A percentile compares a stretch with the other conserved stretches of the same genome.
Conservation (phyloP, 352 stramenopile genomes). For the Phytophthora sp. region DNA sequence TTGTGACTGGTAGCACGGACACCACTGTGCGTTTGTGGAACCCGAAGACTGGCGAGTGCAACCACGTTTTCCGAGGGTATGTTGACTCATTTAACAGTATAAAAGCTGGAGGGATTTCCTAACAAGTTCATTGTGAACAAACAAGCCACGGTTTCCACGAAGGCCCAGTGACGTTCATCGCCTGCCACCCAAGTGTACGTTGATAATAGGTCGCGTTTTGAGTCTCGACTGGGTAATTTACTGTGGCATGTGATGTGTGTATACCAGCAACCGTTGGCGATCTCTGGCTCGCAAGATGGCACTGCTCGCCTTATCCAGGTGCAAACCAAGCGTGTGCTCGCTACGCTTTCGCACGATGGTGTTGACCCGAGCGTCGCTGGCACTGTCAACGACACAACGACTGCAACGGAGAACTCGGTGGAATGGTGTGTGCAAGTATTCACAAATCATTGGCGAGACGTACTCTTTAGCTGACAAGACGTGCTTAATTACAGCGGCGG, state of each 20-base stretch:
- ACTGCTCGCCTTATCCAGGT: slow-evolving; percentile 93
- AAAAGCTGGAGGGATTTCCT: background rate
- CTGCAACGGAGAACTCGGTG: slow-evolving; percentile 81
- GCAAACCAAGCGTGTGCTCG: slow-evolving; percentile 94
- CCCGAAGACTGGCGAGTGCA: slow-evolving; percentile 94
- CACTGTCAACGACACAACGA: slow-evolving; percentile 56
- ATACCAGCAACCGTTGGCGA: slow-evolving; percentile 88
- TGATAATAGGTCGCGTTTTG: background rate
- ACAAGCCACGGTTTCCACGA: slow-evolving; percentile 86
- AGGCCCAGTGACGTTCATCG: slow-evolving; percentile 91
- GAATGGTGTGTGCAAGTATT: slow-evolving; percentile 65
- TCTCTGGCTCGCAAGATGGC: slow-evolving; percentile 95
- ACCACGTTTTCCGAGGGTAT: slow-evolving; percentile 88
- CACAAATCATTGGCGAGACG: background rate
- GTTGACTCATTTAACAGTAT: slow-evolving; percentile 2
- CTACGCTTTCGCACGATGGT: slow-evolving; percentile 80
- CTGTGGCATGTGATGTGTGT: background rate
- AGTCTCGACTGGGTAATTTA: slow-evolving; percentile 16
- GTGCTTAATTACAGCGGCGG: slow-evolving; percentile 69
- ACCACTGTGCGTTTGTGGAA: slow-evolving; percentile 96
- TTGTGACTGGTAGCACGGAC: slow-evolving; percentile 94
- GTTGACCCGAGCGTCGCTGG: slow-evolving; percentile 51
- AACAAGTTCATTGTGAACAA: slow-evolving; percentile 11
- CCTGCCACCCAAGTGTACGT: slow-evolving; percentile 85
- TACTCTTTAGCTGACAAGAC: slow-evolving; percentile 7